These are phyloP conservation scores for Naganishia vaughanmartiniae DNA, from an alignment of 768 basidiomycete species.

Conservation along the genomic window DNA sequence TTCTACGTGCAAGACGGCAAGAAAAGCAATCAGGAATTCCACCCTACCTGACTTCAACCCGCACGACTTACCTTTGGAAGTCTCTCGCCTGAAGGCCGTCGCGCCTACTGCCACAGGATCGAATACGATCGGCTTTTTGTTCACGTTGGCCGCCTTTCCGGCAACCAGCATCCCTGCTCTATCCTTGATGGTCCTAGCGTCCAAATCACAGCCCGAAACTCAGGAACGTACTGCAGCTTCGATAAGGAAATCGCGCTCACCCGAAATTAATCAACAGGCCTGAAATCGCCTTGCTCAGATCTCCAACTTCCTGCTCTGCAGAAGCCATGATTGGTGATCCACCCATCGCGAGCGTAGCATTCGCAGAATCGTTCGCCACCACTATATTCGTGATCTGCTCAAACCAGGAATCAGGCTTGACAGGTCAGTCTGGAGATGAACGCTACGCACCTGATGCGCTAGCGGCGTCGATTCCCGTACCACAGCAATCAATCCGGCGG, in stretches of 20 bases:
- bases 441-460: constrained; percentile 63
- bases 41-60: not conserved
- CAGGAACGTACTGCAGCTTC: not conserved
- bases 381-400: constrained; percentile 82
- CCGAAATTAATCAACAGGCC: constrained; percentile 84
- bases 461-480: constrained; percentile 64
- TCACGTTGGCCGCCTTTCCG: constrained; percentile 67
- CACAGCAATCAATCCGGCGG: constrained; percentile 58
- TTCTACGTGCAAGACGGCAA: constrained; percentile 53
- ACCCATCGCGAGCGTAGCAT: constrained; percentile 79
- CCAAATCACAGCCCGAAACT: not conserved
- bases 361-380: constrained; percentile 83
- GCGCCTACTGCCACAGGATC: constrained; percentile 93
- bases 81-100: constrained; percentile 65
- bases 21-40: constrained; percentile 21
- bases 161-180: constrained; percentile 73
- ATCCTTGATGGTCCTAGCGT: constrained; percentile 52
- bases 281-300: constrained; percentile 65
- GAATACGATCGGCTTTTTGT: constrained; percentile 73
- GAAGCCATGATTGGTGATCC: constrained; percentile 95
- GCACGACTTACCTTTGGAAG: constrained; percentile 59
- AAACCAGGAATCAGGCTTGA: not conserved
- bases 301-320: constrained; percentile 74
- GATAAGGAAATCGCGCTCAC: constrained; percentile 16
- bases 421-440: not conserved